phyloP scores from a whole-genome alignment of 805 yeast genomes.

The Millerozyma miso region DNA sequence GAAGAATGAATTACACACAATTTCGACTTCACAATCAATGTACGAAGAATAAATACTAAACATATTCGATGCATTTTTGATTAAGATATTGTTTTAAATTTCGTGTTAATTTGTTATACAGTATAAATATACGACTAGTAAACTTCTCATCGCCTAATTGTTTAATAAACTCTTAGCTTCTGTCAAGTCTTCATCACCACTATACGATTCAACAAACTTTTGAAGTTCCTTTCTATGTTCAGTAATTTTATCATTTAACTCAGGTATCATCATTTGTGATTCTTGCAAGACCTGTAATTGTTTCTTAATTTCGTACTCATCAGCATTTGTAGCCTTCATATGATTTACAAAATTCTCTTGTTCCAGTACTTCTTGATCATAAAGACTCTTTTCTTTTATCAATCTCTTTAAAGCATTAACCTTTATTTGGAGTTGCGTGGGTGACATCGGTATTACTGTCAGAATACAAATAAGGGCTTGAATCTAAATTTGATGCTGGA shows the following conservation, averaged over 20 bases:
- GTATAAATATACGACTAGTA: neutral
- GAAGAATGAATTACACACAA: conserved; percentile 34
- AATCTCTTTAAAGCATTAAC: conserved; percentile 65
- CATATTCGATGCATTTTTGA: no score
- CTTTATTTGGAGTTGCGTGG: conserved; percentile 67
- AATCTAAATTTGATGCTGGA: no score
- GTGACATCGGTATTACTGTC: conserved; percentile 62
- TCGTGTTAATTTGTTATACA: conserved; percentile 1
- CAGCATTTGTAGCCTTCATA: conserved; percentile 45
- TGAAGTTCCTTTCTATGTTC: conserved; percentile 25
- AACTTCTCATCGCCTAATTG: neutral
- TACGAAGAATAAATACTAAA: no score
- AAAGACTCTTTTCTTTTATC: conserved; percentile 60
- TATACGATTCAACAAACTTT: conserved; percentile 31
- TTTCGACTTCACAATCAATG: no score
- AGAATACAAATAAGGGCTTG: no score
- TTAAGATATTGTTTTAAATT: no score
- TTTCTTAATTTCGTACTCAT: conserved; percentile 62
- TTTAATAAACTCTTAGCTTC: conserved; percentile 21
- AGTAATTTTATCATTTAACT: conserved; percentile 17
- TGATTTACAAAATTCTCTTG: conserved; percentile 46
- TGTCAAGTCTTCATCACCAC: conserved; percentile 30
- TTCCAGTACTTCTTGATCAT: conserved; percentile 54
- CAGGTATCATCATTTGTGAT: conserved; percentile 34
- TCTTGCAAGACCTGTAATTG: conserved; percentile 36